These are phyloP conservation scores for Ceratocystis cacaofunesta DNA, from an alignment of 2,329 filamentous ascomycete species.

Conservation along the genomic window DNA sequence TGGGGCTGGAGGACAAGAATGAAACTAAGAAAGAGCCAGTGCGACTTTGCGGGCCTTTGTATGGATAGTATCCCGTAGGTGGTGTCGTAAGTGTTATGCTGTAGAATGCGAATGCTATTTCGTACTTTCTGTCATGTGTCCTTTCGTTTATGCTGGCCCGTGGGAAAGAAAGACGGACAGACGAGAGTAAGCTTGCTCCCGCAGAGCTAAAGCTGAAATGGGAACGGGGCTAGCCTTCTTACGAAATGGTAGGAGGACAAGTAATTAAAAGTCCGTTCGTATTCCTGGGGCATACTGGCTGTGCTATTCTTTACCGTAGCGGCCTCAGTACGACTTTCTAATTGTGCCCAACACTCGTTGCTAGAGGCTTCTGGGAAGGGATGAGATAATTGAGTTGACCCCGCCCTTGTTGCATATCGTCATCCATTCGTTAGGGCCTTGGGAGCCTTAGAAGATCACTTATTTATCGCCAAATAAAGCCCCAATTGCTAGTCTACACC, in stretches of 20 bases:
- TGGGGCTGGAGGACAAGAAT: neutral
- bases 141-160: neutral
- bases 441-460: too few species aligned
- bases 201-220: neutral
- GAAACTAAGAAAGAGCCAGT: constrained; percentile 4
- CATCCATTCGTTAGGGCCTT: too few species aligned
- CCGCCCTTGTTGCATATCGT: too few species aligned
- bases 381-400: neutral
- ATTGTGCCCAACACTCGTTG: neutral
- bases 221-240: neutral
- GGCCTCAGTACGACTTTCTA: neutral
- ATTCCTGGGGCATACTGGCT: neutral
- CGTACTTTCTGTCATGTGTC: neutral
- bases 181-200: neutral
- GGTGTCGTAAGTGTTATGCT: neutral
- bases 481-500: neutral
- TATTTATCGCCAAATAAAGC: neutral
- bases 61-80: neutral
- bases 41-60: neutral
- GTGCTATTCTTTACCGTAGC: neutral
- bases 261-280: neutral
- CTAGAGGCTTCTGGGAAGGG: neutral
- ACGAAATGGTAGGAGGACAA: neutral
- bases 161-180: neutral
- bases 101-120: neutral